These are phyloP conservation scores for Plasmodium malariae DNA, from an alignment of 169 alveolate genomes.

Conservation along the genomic window DNA sequence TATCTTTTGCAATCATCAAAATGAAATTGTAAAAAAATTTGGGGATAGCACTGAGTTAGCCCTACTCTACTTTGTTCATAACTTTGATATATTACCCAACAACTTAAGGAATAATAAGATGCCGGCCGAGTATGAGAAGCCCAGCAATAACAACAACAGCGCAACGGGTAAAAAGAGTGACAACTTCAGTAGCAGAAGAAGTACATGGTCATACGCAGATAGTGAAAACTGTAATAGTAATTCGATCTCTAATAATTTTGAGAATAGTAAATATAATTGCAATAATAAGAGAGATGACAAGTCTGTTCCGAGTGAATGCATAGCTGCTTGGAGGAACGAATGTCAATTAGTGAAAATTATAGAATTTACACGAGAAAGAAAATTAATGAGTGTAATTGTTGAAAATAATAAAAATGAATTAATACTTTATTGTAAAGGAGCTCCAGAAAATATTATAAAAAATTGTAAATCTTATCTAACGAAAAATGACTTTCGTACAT, in stretches of 20 bases:
- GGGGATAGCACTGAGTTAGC: conserved; percentile 78
- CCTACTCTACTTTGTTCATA: conserved; percentile 58
- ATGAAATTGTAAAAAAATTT: conserved; percentile 48
- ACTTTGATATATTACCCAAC: conserved; percentile 40
- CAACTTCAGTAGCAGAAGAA: background rate
- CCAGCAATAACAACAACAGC: background rate
- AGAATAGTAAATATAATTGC: background rate
- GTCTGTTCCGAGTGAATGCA: conserved; percentile 36
- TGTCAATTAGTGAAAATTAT: conserved; percentile 75
- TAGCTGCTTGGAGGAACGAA: conserved; percentile 46
- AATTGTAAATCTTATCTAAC: conserved; percentile 81
- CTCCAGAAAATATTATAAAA: conserved; percentile 98
- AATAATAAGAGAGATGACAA: background rate
- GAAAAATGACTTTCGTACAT: conserved; percentile 90
- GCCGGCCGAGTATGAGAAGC: conserved; percentile 67
- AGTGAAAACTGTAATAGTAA: background rate
- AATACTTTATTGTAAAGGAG: conserved; percentile 97
- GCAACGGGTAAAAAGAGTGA: background rate
- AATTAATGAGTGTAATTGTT: conserved; percentile 94
- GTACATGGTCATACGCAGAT: background rate
- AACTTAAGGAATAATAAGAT: conserved; percentile 29
- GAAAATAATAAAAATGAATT: conserved; percentile 78
- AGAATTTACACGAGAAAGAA: conserved; percentile 97
- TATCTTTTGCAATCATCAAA: conserved; percentile 36
- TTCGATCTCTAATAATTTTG: background rate